Conservation (phyloP, 225 moss, liverwort and hornwort genomes). For the Physcomitrellopsis africana region DNA sequence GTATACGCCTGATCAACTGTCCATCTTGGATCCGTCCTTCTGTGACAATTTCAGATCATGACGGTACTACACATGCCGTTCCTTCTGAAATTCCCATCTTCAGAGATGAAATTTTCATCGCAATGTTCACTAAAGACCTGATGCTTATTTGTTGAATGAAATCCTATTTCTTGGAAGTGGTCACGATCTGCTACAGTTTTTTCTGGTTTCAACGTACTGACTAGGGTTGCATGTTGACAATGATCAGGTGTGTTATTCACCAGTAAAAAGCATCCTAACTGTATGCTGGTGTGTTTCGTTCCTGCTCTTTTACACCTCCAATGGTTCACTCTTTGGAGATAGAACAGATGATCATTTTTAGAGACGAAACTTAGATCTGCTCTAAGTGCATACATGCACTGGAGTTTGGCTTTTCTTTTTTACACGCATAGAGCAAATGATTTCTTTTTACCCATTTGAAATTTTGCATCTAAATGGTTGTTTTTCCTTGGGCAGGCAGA, state of each 20-base stretch:
- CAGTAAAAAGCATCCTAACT: constrained; percentile 78
- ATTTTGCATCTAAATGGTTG: background rate
- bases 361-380: background rate
- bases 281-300: constrained; percentile 68
- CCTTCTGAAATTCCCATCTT: background rate
- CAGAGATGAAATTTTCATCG: background rate
- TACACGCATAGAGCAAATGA: background rate
- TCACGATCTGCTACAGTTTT: background rate
- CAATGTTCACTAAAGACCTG: background rate
- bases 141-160: background rate
- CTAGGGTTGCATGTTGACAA: background rate
- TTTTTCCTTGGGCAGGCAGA: constrained; percentile 58
- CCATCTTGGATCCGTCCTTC: constrained; percentile 96
- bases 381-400: background rate
- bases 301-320: background rate
- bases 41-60: constrained; percentile 81
- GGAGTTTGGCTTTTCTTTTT: background rate
- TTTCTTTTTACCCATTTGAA: background rate
- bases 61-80: constrained; percentile 47
- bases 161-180: background rate
- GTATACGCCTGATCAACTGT: constrained; percentile 86
- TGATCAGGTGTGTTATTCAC: constrained; percentile 81
- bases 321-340: background rate
- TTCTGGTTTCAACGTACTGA: constrained; percentile 24
- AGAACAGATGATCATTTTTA: background rate